A percentile compares a stretch with the other conserved stretches of the same genome.
These are phyloP conservation scores for Somion occarium DNA, from an alignment of 1,284 basidiomycete species.

Conservation along the genomic window DNA sequence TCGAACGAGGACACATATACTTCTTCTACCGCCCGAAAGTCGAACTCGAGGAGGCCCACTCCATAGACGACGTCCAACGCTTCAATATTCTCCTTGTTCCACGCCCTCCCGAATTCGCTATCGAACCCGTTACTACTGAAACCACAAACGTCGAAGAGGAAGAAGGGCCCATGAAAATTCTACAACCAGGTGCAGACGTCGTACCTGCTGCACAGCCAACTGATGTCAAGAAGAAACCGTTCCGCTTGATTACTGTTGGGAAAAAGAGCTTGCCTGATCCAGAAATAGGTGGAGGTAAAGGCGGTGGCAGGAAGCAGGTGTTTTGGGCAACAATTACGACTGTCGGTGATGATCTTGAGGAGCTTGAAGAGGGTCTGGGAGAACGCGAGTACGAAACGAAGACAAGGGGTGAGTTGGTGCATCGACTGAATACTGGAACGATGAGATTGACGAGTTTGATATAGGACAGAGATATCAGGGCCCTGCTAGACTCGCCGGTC, in stretches of 20 bases:
- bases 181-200: conserved; percentile 41
- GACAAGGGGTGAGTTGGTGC: conserved; percentile 40
- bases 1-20: conserved; percentile 60
- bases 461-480: conserved; percentile 51
- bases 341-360: conserved; percentile 47
- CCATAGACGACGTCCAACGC: conserved; percentile 56
- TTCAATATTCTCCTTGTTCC: conserved; percentile 62
- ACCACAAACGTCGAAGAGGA: conserved; percentile 17
- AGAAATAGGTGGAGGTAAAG: conserved; percentile 29
- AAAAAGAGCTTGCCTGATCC: conserved; percentile 62
- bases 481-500: conserved; percentile 50
- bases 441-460: not conserved
- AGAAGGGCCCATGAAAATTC: conserved; percentile 36
- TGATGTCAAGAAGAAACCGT: conserved; percentile 37
- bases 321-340: conserved; percentile 55
- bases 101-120: conserved; percentile 38
- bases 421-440: not conserved
- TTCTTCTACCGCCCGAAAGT: conserved; percentile 68
- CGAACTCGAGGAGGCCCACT: conserved; percentile 47
- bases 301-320: conserved; percentile 37
- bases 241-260: conserved; percentile 53
- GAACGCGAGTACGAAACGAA: conserved; percentile 61
- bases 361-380: conserved; percentile 47
- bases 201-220: conserved; percentile 38
- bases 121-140: conserved; percentile 12